Evolutionary conservation across 352 stramenopile genomes (phyloP).

Genomic region (Stramenopiles sp.): DNA sequence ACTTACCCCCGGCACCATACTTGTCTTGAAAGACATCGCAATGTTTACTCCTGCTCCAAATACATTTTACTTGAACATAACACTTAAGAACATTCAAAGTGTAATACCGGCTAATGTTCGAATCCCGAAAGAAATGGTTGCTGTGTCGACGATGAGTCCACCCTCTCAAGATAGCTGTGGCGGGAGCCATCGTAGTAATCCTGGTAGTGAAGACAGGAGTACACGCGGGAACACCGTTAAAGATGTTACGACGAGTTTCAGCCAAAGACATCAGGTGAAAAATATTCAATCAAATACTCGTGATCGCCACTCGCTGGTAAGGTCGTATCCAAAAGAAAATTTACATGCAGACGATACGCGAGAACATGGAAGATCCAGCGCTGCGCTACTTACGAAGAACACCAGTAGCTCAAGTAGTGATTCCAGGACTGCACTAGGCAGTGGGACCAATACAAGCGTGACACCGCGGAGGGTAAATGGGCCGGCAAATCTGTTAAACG

Average conservation of each 20-base stretch:
- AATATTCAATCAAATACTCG: too few species aligned
- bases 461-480: neutral
- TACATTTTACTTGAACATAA: neutral
- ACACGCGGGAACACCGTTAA: too few species aligned
- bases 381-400: too few species aligned
- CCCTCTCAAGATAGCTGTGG: neutral
- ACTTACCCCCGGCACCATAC: neutral
- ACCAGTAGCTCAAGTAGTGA: too few species aligned
- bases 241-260: too few species aligned
- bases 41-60: neutral
- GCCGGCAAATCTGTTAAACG: neutral
- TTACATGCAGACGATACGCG: neutral
- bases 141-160: neutral
- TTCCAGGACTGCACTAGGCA: too few species aligned
- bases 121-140: neutral
- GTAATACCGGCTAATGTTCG: neutral
- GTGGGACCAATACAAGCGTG: neutral
- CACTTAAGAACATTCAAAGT: neutral
- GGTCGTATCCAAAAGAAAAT: neutral
- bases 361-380: too few species aligned
- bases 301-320: too few species aligned
- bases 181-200: too few species aligned
- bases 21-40: neutral
- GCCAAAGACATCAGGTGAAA: too few species aligned
- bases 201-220: too few species aligned